Conservation (phyloP, 164 flowering plant species). For the Kalanchoe fedtschenkoi region DNA sequence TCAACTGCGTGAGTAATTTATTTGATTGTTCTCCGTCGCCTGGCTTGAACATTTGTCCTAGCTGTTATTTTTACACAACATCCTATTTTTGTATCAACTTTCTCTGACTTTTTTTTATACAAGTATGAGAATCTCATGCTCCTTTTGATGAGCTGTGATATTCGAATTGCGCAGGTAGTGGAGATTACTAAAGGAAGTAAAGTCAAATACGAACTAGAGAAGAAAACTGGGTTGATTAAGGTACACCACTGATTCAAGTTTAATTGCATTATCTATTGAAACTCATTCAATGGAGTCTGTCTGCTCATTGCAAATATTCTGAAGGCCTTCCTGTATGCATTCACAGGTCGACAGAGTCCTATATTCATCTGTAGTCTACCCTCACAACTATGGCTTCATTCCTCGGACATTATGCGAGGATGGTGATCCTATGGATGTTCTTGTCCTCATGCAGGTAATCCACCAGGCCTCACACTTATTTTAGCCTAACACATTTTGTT, state of each 20-base stretch:
- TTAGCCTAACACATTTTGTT: neutral
- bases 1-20: constrained; percentile 19
- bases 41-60: neutral
- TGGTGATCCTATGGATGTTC: constrained; percentile 65
- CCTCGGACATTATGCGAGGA: constrained; percentile 72
- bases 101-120: neutral
- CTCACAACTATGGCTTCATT: constrained; percentile 71
- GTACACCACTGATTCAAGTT: too few relatives aligned
- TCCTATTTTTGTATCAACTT: neutral
- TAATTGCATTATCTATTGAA: neutral
- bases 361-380: constrained; percentile 69
- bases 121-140: neutral
- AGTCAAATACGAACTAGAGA: constrained; percentile 37
- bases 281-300: neutral
- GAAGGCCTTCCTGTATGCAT: neutral
- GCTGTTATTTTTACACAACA: neutral
- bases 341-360: constrained; percentile 57
- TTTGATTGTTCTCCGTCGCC: neutral
- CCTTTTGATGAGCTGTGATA: neutral
- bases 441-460: constrained; percentile 64
- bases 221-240: constrained; percentile 36
- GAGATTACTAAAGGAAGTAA: constrained; percentile 38
- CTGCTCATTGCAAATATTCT: neutral
- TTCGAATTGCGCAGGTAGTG: constrained; percentile 19
- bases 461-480: neutral